phyloP scores from a whole-genome alignment of 345 rosid species.

The Citrus mangshanensis region DNA sequence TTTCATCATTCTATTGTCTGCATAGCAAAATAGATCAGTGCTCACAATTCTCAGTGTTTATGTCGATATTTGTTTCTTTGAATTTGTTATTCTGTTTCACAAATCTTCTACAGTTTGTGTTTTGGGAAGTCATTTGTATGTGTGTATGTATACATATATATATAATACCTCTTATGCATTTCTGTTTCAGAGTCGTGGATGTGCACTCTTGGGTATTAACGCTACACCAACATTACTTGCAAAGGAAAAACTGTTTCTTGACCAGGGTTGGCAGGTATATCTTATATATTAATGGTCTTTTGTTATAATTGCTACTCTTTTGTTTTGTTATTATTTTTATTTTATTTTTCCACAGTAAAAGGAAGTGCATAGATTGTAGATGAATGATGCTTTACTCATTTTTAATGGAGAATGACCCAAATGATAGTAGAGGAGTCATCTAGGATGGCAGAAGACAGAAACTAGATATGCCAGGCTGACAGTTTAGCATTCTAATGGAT shows the following conservation, averaged over 20 bases:
- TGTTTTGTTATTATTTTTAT: background rate
- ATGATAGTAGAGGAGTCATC: background rate
- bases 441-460: background rate
- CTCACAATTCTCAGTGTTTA: background rate
- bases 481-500: background rate
- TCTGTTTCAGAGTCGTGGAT: slow-evolving; percentile 85
- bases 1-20: background rate
- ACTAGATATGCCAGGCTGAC: background rate
- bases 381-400: background rate
- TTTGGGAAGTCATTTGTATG: background rate
- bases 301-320: background rate
- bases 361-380: background rate
- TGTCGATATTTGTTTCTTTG: background rate
- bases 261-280: slow-evolving; percentile 93
- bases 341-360: background rate
- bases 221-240: slow-evolving; percentile 83
- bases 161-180: background rate
- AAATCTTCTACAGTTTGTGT: background rate
- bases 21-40: background rate
- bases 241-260: slow-evolving; percentile 81
- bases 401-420: background rate
- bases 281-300: slow-evolving; percentile 6
- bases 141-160: too few species aligned
- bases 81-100: background rate
- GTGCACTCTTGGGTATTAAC: slow-evolving; percentile 81